A percentile compares a stretch with the other conserved stretches of the same genome.
Evolutionary conservation across 306 rosid genomes (phyloP).

Genomic region (Crataegus laevigata): DNA sequence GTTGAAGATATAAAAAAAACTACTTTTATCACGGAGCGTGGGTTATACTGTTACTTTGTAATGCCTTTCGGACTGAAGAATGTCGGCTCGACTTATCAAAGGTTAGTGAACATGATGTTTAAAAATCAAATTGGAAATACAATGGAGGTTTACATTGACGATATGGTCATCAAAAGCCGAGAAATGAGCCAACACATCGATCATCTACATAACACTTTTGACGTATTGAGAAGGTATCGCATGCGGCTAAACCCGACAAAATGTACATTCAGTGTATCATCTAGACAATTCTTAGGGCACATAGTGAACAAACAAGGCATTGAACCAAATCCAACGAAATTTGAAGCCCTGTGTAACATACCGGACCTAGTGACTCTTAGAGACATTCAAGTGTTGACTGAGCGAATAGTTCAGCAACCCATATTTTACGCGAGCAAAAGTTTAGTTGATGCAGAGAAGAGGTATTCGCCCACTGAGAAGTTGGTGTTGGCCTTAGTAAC

Average conservation of each 20-base stretch:
- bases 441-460: no score
- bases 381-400: background rate
- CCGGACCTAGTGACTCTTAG: fast-evolving
- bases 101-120: background rate
- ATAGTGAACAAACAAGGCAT: background rate
- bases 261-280: background rate
- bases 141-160: background rate
- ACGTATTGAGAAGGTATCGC: background rate
- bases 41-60: background rate
- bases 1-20: background rate
- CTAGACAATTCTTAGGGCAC: background rate
- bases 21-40: background rate
- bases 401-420: background rate
- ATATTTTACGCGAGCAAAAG: no score
- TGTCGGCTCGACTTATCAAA: background rate
- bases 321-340: background rate
- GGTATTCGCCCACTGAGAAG: no score
- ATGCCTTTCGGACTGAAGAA: background rate
- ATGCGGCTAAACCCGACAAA: background rate
- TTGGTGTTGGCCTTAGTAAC: background rate
- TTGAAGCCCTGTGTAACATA: background rate
- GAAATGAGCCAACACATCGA: background rate
- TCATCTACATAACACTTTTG: background rate
- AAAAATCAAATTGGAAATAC: background rate
- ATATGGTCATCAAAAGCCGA: background rate